Percentiles rank a stretch among this genome's conserved stretches.
phyloP scores from a whole-genome alignment of 768 basidiomycete genomes.

The Candolleomyces efflorescens region DNA sequence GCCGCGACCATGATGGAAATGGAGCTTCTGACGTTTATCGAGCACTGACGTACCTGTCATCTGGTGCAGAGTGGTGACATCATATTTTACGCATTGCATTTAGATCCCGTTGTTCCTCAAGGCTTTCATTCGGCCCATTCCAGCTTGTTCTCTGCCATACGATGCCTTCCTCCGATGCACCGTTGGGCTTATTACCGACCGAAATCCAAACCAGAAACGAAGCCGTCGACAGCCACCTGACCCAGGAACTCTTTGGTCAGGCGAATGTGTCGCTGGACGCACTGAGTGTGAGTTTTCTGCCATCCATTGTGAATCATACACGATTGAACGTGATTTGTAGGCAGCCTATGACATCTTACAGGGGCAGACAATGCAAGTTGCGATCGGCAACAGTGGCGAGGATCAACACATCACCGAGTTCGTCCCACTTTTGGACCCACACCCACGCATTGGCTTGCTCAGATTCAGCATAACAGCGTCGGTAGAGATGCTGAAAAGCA shows the following conservation, averaged over 20 bases:
- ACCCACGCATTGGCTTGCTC: background rate
- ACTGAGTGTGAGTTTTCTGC: slow-evolving; percentile 7
- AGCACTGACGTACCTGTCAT: too few species aligned
- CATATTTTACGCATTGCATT: too few species aligned
- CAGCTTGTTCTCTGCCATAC: too few species aligned
- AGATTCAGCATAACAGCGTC: slow-evolving; percentile 26
- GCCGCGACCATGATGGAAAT: background rate
- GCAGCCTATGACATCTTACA: slow-evolving; percentile 40
- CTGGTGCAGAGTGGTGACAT: background rate
- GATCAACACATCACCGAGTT: slow-evolving; percentile 39
- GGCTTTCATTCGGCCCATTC: too few species aligned
- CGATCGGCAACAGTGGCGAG: slow-evolving; percentile 34
- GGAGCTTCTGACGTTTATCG: background rate
- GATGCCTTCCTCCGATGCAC: too few species aligned
- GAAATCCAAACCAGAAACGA: background rate
- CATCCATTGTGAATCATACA: background rate
- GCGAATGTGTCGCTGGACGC: slow-evolving; percentile 6
- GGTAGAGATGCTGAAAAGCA: slow-evolving; percentile 39
- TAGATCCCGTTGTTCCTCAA: too few species aligned
- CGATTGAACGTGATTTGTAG: slow-evolving; percentile 20
- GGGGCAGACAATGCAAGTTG: slow-evolving; percentile 39
- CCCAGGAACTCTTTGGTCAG: slow-evolving; percentile 4
- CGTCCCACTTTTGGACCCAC: slow-evolving; percentile 9
- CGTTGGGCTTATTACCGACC: background rate
- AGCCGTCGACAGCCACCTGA: background rate